These are phyloP conservation scores for Edaphochlamys debaryana DNA, from an alignment of 139 green algal species.

Conservation along the genomic window DNA sequence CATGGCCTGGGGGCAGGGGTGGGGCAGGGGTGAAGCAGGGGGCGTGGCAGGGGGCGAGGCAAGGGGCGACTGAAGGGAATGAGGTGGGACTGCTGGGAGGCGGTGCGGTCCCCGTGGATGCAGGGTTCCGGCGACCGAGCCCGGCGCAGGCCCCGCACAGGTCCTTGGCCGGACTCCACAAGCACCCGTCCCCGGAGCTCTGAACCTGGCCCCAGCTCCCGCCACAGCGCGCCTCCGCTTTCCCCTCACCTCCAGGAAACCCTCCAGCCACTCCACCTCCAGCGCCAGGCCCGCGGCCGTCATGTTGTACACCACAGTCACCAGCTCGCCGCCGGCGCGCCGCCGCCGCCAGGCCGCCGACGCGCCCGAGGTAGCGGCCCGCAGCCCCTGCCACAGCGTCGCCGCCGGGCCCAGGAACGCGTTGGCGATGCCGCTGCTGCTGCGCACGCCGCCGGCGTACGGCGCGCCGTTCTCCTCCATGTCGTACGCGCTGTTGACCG, in stretches of 20 bases:
- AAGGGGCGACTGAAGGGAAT: too few species aligned
- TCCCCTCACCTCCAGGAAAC: constrained; percentile 19
- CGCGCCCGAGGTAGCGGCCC: neutral
- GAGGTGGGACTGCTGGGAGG: too few species aligned
- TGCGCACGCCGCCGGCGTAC: too few species aligned
- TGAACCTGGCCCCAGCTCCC: too few species aligned
- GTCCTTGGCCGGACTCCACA: too few species aligned
- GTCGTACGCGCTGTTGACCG: constrained; percentile 35
- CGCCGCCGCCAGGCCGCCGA: neutral
- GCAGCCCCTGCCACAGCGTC: constrained; percentile 1
- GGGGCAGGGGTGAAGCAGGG: too few species aligned
- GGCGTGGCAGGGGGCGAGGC: too few species aligned
- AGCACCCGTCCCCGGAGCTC: too few species aligned
- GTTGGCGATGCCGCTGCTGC: neutral
- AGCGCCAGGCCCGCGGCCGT: neutral
- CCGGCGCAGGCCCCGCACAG: too few species aligned
- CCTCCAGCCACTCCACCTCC: neutral
- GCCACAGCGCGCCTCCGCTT: too few species aligned
- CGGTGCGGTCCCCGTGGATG: too few species aligned
- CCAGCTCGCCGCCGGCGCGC: constrained; percentile 6
- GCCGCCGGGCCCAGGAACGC: constrained; percentile 2
- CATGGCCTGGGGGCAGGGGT: constrained; percentile 14
- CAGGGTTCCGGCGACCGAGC: too few species aligned
- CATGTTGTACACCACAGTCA: constrained; percentile 19
- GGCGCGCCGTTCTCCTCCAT: constrained; percentile 3